Conservation (phyloP, 2,329 filamentous ascomycete species). For the Diplodia mutila region DNA sequence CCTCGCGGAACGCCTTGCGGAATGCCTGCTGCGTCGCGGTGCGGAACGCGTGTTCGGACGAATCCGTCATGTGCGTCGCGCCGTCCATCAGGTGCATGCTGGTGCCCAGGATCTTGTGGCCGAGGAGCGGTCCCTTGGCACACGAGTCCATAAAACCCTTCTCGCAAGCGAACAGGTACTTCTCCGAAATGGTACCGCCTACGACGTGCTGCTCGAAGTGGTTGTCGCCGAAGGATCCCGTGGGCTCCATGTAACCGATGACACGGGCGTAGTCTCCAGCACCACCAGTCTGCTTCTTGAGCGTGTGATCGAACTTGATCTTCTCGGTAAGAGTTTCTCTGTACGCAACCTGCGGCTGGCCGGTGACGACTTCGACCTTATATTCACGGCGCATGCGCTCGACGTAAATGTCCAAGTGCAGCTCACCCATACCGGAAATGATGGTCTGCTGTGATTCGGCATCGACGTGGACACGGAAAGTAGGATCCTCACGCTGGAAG, state of each 20-base stretch:
- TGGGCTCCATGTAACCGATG: conserved; percentile 88
- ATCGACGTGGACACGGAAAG: conserved; percentile 93
- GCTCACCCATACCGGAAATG: conserved; percentile 96
- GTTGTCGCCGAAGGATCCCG: conserved; percentile 72
- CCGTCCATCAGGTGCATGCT: conserved; percentile 95
- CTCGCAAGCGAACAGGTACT: conserved; percentile 90
- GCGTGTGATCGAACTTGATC: conserved; percentile 86
- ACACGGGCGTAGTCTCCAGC: conserved; percentile 95
- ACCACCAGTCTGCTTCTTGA: conserved; percentile 95
- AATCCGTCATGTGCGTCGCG: conserved; percentile 96
- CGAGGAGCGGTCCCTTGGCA: conserved; percentile 85
- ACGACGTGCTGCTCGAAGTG: conserved; percentile 84
- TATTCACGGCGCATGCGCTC: conserved; percentile 97
- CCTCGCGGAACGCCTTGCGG: conserved; percentile 85
- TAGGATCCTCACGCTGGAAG: conserved; percentile 97
- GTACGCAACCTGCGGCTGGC: conserved; percentile 95
- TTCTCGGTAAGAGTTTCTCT: conserved; percentile 84
- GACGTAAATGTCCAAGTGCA: conserved; percentile 96
- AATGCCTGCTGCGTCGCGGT: conserved; percentile 95
- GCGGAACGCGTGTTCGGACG: conserved; percentile 94
- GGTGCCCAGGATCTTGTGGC: conserved; percentile 88
- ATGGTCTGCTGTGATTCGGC: conserved; percentile 93
- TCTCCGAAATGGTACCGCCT: conserved; percentile 91
- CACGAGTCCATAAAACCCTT: conserved; percentile 89
- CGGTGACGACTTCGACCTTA: conserved; percentile 93